phyloP scores from a whole-genome alignment of 208 protist genomes.

The Novymonas esmeraldas region DNA sequence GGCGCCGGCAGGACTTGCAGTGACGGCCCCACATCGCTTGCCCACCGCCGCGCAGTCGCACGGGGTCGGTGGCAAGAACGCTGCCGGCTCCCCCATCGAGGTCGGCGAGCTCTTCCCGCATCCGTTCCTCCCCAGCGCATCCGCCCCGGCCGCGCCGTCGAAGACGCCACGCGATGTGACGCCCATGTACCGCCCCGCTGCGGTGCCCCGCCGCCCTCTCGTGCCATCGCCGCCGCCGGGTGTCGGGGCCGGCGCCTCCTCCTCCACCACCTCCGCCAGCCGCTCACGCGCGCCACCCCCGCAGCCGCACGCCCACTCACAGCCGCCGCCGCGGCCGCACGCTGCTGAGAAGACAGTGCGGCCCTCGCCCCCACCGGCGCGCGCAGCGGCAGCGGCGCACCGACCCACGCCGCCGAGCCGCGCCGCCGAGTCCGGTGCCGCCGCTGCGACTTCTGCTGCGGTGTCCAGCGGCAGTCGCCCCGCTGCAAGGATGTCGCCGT shows the following conservation, averaged over 20 bases:
- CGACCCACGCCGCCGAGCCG: neutral
- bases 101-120: slow-evolving; percentile 74
- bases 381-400: neutral
- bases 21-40: neutral
- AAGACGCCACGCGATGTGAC: slow-evolving; percentile 6
- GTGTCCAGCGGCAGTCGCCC: neutral
- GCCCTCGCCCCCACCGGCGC: neutral
- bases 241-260: neutral
- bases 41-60: neutral
- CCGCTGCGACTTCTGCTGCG: neutral
- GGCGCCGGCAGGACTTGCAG: neutral
- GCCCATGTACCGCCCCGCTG: slow-evolving; percentile 19
- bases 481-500: neutral
- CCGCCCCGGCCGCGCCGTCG: slow-evolving; percentile 2
- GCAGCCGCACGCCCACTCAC: neutral
- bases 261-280: neutral
- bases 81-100: slow-evolving; percentile 14
- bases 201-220: slow-evolving; percentile 3
- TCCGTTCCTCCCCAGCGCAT: slow-evolving; percentile 52
- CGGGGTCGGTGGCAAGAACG: neutral
- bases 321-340: neutral
- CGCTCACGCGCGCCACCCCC: neutral
- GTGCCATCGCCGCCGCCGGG: neutral
- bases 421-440: neutral
- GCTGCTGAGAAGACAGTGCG: neutral